Conservation (phyloP, 208 protist genomes). For the Wallacemonas collosoma region DNA sequence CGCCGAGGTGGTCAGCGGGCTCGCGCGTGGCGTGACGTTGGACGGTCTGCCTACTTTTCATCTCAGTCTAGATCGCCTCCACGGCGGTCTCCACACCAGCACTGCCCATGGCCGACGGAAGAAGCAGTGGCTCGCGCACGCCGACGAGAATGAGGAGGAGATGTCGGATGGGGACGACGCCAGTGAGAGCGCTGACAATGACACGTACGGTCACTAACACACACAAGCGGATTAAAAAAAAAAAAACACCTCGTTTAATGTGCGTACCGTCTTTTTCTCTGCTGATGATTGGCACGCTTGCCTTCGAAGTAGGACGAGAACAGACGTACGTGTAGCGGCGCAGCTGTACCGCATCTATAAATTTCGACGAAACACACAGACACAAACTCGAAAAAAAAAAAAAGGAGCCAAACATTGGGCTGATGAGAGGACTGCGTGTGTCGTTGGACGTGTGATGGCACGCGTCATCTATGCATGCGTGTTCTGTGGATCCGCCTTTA, state of each 20-base stretch:
- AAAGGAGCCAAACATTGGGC: too few species aligned
- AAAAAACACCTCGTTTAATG: neutral
- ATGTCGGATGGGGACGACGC: slow-evolving; percentile 15
- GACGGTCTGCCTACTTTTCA: slow-evolving; percentile 91
- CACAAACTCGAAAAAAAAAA: too few species aligned
- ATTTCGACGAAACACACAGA: too few species aligned
- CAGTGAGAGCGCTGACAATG: slow-evolving; percentile 26
- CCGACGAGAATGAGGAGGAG: neutral
- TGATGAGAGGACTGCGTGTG: too few species aligned
- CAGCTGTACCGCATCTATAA: too few species aligned
- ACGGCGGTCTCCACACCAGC: slow-evolving; percentile 13
- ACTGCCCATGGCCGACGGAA: slow-evolving; percentile 25
- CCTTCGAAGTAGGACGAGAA: too few species aligned
- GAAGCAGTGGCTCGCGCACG: slow-evolving; percentile 32
- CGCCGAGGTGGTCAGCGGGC: slow-evolving; percentile 46
- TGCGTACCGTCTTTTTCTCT: neutral
- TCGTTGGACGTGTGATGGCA: too few species aligned
- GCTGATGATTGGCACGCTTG: too few species aligned
- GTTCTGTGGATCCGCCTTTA: neutral
- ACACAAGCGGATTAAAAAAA: neutral
- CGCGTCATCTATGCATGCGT: neutral
- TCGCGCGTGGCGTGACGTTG: slow-evolving; percentile 54
- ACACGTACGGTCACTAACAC: too few species aligned
- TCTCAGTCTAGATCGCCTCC: slow-evolving; percentile 49
- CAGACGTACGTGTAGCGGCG: too few species aligned